Conservation (phyloP, 306 rosid species). For the Quercus variabilis region DNA sequence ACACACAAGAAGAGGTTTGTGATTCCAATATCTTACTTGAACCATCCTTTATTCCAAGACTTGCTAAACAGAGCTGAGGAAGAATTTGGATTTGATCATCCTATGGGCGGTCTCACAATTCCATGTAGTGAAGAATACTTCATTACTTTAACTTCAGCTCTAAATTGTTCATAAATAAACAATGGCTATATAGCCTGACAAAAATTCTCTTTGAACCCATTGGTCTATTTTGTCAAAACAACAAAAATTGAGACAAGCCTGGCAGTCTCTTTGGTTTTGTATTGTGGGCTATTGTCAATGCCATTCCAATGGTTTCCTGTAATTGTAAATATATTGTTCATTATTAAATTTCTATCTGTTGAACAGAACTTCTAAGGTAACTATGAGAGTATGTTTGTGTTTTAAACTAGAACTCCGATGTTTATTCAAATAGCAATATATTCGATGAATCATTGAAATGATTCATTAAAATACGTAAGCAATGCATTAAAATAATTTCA, state of each 20-base stretch:
- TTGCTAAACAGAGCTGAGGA: constrained; percentile 79
- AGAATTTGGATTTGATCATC: constrained; percentile 88
- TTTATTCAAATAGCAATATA: too few species aligned
- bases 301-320: constrained; percentile 13
- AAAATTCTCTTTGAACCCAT: not conserved
- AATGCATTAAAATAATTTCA: not conserved
- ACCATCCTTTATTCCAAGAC: constrained; percentile 79
- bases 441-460: too few species aligned
- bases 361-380: not conserved
- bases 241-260: constrained; percentile 26
- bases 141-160: constrained; percentile 59
- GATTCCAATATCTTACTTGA: constrained; percentile 78
- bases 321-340: constrained; percentile 25
- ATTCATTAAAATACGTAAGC: too few species aligned
- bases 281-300: constrained; percentile 4
- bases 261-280: constrained; percentile 26
- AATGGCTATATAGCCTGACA: not conserved
- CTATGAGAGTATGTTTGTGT: too few species aligned
- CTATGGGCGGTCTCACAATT: constrained; percentile 86
- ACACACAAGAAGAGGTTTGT: constrained; percentile 70
- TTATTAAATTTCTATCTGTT: not conserved
- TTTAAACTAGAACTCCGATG: not conserved
- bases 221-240: constrained; percentile 13
- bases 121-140: constrained; percentile 88
- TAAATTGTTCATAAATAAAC: constrained; percentile 30